Evolutionary conservation across 345 rosid genomes (phyloP), one percentile per base, ranked within the genome.

Genomic region (Fremontodendron californicum): DNA sequence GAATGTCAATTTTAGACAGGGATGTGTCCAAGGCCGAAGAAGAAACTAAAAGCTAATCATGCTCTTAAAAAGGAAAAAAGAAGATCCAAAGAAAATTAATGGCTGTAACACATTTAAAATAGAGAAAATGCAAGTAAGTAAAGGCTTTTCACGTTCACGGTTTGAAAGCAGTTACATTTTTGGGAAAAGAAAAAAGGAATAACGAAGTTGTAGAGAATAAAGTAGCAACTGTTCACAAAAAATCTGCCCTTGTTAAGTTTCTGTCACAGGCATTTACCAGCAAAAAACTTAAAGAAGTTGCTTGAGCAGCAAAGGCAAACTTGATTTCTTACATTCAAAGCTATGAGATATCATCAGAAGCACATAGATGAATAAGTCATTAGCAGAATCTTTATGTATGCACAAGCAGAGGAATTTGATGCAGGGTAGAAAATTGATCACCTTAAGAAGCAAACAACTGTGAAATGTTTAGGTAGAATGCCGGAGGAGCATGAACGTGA

Each of bases 361-460:
- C 6, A 9, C 10, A 21, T 13, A 19, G 35, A 13, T 25, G 21
- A 45, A 23, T 6, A 8, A 45, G 55, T 68, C 39, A 21, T 25
- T 43, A 9, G 46, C 73, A 69, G 55, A 69, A 46, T 27, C 9
- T 69, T 62, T 27, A 45, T 69, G 55, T 7, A 63, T 63, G 42
- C 55, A 69, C 13, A 46, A 27, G 46, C 55, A 16, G 39, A 46
- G 57, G 39, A 69, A 45, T 25, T 45, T 23, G 35, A 55, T 73
- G 76, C 77, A 74, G 52, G 68, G 25, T 29, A 49, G 13, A 19
- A 69, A 35, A 52, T 27, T 45, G 39, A 45, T 70, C 35, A 52
- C 62, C 61, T 42, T 77, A 6, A 40, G 64, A 27, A 45, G 77
- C 40, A 42, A 73, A 35, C n/a, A 49, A 62, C 69, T 48, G 33